Evolutionary conservation across 2,329 filamentous ascomycete genomes (phyloP), one percentile per base, ranked within the genome.

Genomic region (Penicillium sp.): DNA sequence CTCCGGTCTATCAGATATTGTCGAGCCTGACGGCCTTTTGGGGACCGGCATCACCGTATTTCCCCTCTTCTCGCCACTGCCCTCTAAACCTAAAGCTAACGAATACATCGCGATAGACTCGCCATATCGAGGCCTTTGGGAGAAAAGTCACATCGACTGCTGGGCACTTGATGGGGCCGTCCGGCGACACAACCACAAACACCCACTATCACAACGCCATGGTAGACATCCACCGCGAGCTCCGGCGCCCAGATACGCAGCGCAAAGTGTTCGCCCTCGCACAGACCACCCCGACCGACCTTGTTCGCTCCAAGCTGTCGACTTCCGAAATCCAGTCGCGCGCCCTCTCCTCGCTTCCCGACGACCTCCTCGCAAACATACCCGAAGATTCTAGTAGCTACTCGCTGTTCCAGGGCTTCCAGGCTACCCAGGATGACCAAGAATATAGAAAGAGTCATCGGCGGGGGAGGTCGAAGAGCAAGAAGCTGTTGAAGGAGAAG

Each of bases 141-240:
- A 89, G 94, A 74, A 99, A 97, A 80, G 93, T 98, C 66, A 95
- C 93, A 31, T 92, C 92, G 30, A 98, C 95, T 21, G 95, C 95
- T 60, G 91, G 88, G 72, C 93, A 96, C 77, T 84, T 99, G 69
- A 96, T 98, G 72, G 90, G 86, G 49, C 88, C 90, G 51, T 79
- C 87, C 61, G 74, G 80, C 69, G 86, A 89, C 65, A 78, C 73
- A 47, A 66, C 61, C 71, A 84, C 79, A 75, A 84, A 75, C 73
- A 78, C 83, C 62, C 90, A 93, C 78, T 98, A 97, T 78, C 90
- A 95, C 74, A 88, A 84, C 79, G 94, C 95, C 66, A 90, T 99
- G 85, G 89, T 86, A 72, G 91, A 95, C 76, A 89, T 99, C 56
- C 92, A 96, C 73, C 92, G 92, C 73, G 92, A 97, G 77, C 85